These are phyloP conservation scores for Ricinus communis DNA, from an alignment of 345 rosid genomes.

Conservation along the genomic window DNA sequence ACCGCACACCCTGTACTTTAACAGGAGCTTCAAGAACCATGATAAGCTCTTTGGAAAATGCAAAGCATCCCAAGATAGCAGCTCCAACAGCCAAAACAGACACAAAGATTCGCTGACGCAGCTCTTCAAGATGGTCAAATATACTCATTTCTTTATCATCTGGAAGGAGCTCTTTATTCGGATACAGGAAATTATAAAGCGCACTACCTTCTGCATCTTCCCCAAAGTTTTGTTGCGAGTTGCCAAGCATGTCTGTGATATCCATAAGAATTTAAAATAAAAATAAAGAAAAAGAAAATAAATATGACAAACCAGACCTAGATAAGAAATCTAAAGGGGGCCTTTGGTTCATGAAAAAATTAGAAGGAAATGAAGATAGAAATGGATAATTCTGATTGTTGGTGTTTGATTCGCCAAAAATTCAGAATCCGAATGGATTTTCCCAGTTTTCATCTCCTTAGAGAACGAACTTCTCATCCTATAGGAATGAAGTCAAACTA, in stretches of 20 bases:
- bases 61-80: slow-evolving; percentile 89
- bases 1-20: slow-evolving; percentile 83
- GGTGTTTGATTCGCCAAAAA: no score
- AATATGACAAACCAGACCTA: no score
- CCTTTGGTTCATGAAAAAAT: no score
- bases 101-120: slow-evolving; percentile 80
- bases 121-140: slow-evolving; percentile 95
- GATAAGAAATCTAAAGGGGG: no score
- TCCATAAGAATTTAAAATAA: no score
- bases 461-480: no score
- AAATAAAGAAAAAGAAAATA: background rate
- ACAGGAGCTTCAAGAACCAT: slow-evolving; percentile 97
- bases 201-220: slow-evolving; percentile 44
- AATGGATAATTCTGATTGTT: no score
- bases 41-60: slow-evolving; percentile 83
- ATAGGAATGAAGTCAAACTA: no score
- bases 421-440: no score
- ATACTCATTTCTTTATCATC: slow-evolving; percentile 96
- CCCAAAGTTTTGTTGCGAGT: slow-evolving; percentile 28
- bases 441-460: no score
- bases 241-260: slow-evolving; percentile 39
- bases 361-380: no score
- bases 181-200: slow-evolving; percentile 78
- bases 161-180: slow-evolving; percentile 83
- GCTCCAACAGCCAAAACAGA: slow-evolving; percentile 93